Conservation (phyloP, 441 rosid genomes). For the Corymbia citriodora region DNA sequence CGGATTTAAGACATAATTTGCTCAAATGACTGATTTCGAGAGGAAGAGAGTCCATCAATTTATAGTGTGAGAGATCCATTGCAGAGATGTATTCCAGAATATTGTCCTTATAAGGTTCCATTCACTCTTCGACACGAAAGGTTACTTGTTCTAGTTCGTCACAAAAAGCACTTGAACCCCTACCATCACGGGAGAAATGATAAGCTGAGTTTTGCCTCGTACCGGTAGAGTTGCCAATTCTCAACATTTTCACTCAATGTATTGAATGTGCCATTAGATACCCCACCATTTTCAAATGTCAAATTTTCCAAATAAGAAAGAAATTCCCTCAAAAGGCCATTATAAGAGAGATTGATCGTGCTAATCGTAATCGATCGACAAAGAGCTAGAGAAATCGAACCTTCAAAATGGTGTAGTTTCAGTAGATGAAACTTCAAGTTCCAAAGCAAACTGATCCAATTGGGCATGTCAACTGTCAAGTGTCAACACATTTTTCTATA, state of each 20-base stretch:
- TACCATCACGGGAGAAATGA: rapidly evolving
- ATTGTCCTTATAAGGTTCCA: background rate
- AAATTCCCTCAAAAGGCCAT: background rate
- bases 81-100: background rate
- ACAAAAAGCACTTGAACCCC: background rate
- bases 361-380: background rate
- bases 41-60: background rate
- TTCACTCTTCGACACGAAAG: background rate
- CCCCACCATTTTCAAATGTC: background rate
- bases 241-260: background rate
- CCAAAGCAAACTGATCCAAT: background rate
- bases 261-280: background rate
- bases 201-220: background rate
- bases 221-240: background rate
- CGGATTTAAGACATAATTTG: background rate
- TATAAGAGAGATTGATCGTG: background rate
- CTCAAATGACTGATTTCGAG: background rate
- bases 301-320: background rate
- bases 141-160: background rate
- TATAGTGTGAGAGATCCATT: background rate
- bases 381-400: background rate
- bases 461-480: background rate
- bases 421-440: background rate
- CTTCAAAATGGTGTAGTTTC: background rate
- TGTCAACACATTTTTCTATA: background rate